phyloP scores from a whole-genome alignment of 192 early-diverging fungal genomes.

The Fimicolochytrium jonesii region DNA sequence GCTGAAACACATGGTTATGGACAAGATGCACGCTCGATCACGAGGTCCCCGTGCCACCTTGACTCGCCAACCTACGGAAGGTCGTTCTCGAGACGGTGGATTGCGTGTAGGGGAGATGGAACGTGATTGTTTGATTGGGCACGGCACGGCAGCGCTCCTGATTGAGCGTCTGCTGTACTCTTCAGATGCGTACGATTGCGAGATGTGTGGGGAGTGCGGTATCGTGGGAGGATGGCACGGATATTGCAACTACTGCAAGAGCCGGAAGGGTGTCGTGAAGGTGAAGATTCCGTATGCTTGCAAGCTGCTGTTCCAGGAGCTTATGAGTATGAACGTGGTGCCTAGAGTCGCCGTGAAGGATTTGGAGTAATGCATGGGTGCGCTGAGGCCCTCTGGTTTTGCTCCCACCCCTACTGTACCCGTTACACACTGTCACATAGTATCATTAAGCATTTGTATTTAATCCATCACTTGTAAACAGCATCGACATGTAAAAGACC shows the following conservation, averaged over 20 bases:
- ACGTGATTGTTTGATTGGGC: constrained; percentile 95
- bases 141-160: constrained; percentile 88
- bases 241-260: constrained; percentile 84
- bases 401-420: no score
- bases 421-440: no score
- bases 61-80: constrained; percentile 96
- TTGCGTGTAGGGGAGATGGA: constrained; percentile 98
- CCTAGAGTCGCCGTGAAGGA: constrained; percentile 68
- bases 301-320: constrained; percentile 97
- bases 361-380: constrained; percentile 44
- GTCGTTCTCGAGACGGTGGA: constrained; percentile 94
- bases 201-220: constrained; percentile 88
- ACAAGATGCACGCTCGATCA: constrained; percentile 97
- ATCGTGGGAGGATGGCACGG: constrained; percentile 83
- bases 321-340: constrained; percentile 93
- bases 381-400: background rate
- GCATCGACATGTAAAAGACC: no score
- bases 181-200: constrained; percentile 89
- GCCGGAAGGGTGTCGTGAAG: constrained; percentile 74
- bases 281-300: constrained; percentile 97
- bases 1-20: constrained; percentile 98
- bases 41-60: constrained; percentile 84
- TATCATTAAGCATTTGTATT: no score
- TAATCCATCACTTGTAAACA: no score
- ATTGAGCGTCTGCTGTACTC: constrained; percentile 92